Base-by-base conservation (phyloP, 2,329 filamentous ascomycete species). In the Hypoxylon sp. region DNA sequence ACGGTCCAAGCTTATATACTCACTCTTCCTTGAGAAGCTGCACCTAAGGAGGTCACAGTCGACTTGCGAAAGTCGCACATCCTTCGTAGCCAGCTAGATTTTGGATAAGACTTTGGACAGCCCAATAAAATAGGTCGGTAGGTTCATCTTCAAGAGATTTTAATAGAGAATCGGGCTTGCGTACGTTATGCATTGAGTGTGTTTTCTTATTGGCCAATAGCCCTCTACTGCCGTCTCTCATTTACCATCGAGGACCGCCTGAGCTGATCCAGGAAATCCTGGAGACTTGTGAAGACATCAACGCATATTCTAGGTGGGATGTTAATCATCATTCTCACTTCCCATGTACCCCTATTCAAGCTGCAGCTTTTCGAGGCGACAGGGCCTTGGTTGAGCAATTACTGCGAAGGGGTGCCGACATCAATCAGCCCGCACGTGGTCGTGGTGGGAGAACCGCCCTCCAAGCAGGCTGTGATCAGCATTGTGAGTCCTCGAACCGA, bases 401-500 rank as follows among this genome's bases (percentile, higher is more conserved):
- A 25, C 2, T 69, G 2, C 16, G 25, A 12, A 64, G 11, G 34
- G 68, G 65, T 14, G 68, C 61, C 6, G 37, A 69, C n/a, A 50
- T 71, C 4, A 70, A 70, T 14, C 25, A 32, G 14, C 65, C 56
- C 1, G 61, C 58, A 14, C 12, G 32, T 21, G 43, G 47, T 16
- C 0, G 1, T 0, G 0, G 0, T 0, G 67, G 58, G 39, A 23
- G 16, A 23, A 52, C 41, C 0, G 52, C 65, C 12, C 60, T 67
- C n/a, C 65, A 67, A 16, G 55, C 56, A 39, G 61, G 34, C 16
- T 64, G 60, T 14, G 41, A 21, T 19, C 30, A 12, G 41, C 7
- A 37, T 0, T 29, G 9, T 30, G 12, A 23, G 0, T 3, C 21
- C 21, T 2, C 5, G 39, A 11, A 29, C 14, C 2, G 32, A 46